phyloP scores from a whole-genome alignment of 2,329 filamentous ascomycete genomes.

The Anisogramma anomala region DNA sequence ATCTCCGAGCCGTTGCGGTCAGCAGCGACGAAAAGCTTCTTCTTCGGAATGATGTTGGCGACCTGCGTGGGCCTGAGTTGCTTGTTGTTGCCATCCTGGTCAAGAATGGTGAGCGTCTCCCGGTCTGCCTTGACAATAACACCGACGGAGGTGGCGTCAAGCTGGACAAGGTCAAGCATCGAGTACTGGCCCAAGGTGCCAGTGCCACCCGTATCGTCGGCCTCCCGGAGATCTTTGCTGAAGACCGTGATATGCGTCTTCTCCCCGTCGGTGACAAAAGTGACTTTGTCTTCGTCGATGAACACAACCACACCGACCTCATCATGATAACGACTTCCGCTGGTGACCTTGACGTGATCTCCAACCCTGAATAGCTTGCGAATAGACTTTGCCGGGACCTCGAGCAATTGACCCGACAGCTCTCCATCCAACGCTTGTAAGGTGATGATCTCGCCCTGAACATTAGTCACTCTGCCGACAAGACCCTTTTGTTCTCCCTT shows the following conservation, averaged over 20 bases:
- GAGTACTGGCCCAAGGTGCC: conserved; percentile 79
- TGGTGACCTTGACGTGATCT: conserved; percentile 98
- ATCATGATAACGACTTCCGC: conserved; percentile 84
- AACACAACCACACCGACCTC: conserved; percentile 96
- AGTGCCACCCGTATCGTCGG: conserved; percentile 80
- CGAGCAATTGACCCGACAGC: conserved; percentile 70
- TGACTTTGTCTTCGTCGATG: conserved; percentile 85
- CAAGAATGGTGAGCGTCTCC: conserved; percentile 78
- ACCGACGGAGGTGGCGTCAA: conserved; percentile 84
- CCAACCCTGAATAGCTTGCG: conserved; percentile 87
- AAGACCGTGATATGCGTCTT: conserved; percentile 95
- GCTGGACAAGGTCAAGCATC: conserved; percentile 85
- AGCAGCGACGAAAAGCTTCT: conserved; percentile 77
- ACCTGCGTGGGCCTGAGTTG: conserved; percentile 85
- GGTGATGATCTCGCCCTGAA: conserved; percentile 85
- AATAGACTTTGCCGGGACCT: conserved; percentile 83
- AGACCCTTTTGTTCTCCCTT: conserved; percentile 91
- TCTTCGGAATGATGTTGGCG: conserved; percentile 72
- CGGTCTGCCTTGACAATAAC: conserved; percentile 92
- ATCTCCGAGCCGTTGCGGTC: conserved; percentile 93
- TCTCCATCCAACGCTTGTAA: conserved; percentile 75
- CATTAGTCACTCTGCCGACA: conserved; percentile 71
- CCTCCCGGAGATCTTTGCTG: conserved; percentile 89
- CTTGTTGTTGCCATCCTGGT: conserved; percentile 76
- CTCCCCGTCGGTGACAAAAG: conserved; percentile 81